phyloP scores from a whole-genome alignment of 2,329 filamentous ascomycete species.

The Curvularia hawaiiensis region DNA sequence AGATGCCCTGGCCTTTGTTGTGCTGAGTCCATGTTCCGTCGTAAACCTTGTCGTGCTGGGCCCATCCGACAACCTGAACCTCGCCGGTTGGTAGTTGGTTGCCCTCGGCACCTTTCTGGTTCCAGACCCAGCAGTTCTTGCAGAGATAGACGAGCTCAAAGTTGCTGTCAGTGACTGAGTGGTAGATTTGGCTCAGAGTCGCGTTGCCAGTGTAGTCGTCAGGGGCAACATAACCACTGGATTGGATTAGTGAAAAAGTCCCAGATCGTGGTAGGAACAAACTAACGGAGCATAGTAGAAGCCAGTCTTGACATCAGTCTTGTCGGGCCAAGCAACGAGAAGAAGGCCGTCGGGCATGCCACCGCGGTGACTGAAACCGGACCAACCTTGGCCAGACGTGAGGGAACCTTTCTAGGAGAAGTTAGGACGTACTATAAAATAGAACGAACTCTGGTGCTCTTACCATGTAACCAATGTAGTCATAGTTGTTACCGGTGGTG shows the following conservation, averaged over 20 bases:
- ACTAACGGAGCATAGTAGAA: conserved; percentile 41
- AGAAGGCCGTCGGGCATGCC: conserved; percentile 45
- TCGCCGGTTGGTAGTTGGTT: conserved; percentile 45
- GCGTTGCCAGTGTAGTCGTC: conserved; percentile 66
- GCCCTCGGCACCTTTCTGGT: conserved; percentile 49
- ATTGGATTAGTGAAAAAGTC: conserved; percentile 15
- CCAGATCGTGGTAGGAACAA: too few species aligned
- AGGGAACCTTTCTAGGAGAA: conserved; percentile 36
- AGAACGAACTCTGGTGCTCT: neutral
- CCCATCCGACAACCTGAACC: conserved; percentile 60
- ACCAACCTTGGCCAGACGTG: conserved; percentile 40
- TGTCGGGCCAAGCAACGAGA: conserved; percentile 41
- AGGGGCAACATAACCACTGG: conserved; percentile 63
- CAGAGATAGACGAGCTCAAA: conserved; percentile 71
- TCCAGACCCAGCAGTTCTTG: conserved; percentile 54
- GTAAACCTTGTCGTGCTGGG: conserved; percentile 53
- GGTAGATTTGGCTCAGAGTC: conserved; percentile 64
- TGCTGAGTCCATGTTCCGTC: conserved; percentile 55
- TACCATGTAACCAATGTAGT: conserved; percentile 48
- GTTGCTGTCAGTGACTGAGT: conserved; percentile 61
- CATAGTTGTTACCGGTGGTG: conserved; percentile 31
- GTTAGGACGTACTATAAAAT: conserved; percentile 14
- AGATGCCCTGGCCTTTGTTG: conserved; percentile 61
- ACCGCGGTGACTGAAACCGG: conserved; percentile 45
- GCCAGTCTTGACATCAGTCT: conserved; percentile 35